Percentiles rank a stretch among this genome's conserved stretches.
phyloP scores from a whole-genome alignment of 2,329 filamentous ascomycete genomes.

The Plectosphaerella sp. region DNA sequence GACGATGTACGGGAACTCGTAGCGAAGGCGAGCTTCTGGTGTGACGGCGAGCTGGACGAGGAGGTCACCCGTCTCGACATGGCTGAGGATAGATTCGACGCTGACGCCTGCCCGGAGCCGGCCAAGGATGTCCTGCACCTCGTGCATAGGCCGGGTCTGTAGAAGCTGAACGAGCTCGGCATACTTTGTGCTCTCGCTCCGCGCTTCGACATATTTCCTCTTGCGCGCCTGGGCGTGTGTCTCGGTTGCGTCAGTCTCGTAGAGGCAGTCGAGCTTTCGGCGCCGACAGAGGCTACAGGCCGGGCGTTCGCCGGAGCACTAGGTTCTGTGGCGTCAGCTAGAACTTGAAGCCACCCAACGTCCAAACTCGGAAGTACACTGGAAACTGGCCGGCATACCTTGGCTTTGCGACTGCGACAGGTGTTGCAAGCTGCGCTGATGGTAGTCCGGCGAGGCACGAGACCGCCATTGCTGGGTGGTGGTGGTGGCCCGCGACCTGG shows the following conservation, averaged over 20 bases:
- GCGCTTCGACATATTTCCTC: not conserved
- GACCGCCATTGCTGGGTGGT: too few species aligned
- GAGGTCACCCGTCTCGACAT: conserved; percentile 28
- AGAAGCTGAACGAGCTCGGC: not conserved
- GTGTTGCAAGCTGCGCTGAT: not conserved
- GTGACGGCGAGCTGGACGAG: conserved; percentile 30
- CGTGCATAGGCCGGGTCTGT: conserved; percentile 3
- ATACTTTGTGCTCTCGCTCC: not conserved
- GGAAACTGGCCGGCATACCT: not conserved
- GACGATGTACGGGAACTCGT: conserved; percentile 29
- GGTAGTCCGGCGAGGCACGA: too few species aligned
- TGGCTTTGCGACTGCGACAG: not conserved
- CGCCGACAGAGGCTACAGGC: not conserved
- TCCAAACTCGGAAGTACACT: not conserved
- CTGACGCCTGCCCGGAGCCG: conserved; percentile 29
- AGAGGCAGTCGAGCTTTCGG: not conserved
- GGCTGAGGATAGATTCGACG: conserved; percentile 22
- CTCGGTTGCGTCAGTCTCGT: not conserved
- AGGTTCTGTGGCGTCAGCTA: too few species aligned
- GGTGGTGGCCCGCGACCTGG: too few species aligned
- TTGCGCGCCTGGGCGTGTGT: not conserved
- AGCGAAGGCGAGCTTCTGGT: conserved; percentile 31
- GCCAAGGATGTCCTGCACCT: conserved; percentile 26
- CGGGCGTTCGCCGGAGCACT: not conserved
- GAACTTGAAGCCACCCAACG: too few species aligned